Conservation (phyloP, 306 rosid genomes). For the Malus asiatica region DNA sequence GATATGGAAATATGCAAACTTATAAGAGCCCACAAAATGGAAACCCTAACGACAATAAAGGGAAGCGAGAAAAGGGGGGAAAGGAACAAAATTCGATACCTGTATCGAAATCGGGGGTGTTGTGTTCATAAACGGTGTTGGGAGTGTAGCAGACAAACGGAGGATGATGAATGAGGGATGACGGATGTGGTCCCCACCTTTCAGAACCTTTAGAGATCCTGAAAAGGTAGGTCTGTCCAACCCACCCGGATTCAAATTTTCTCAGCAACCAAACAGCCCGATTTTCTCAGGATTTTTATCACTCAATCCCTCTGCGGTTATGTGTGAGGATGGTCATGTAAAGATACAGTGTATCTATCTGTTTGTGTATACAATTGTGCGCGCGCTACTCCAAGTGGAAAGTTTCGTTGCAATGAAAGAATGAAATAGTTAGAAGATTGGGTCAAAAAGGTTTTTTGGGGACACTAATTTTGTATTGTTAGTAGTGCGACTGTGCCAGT, state of each 20-base stretch:
- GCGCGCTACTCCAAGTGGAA: background rate
- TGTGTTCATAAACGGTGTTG: constrained; percentile 54
- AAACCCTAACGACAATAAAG: background rate
- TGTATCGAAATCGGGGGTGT: constrained; percentile 45
- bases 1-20: constrained; percentile 4
- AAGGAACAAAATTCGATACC: constrained; percentile 22
- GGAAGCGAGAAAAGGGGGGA: background rate
- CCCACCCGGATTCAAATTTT: background rate
- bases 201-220: constrained; percentile 12
- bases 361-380: background rate
- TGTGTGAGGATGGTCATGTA: no score
- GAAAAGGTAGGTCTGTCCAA: background rate
- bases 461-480: background rate
- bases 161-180: constrained; percentile 7
- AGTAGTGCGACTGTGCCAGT: background rate
- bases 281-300: background rate
- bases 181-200: constrained; percentile 27
- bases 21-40: constrained; percentile 14
- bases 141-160: constrained; percentile 33
- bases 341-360: no score
- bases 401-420: background rate
- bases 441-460: background rate
- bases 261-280: background rate
- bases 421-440: background rate
- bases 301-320: background rate